Evolutionary conservation across 495 filamentous ascomycete genomes (phyloP).

Genomic region (Tuber microsphaerosporum): DNA sequence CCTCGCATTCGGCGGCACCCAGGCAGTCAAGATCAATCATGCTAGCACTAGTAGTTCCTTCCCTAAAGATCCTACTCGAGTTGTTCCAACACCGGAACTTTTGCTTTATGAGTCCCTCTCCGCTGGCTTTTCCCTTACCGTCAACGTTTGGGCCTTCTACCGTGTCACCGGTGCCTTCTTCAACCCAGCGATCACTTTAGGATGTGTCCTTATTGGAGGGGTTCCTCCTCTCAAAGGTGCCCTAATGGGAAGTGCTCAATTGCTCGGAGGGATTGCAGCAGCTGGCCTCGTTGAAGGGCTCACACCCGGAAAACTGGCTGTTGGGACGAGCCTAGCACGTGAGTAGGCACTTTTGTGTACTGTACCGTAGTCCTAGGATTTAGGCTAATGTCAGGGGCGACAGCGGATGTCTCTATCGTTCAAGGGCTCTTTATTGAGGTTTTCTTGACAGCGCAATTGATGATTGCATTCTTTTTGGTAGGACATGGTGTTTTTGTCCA

Average conservation of each 20-base stretch:
- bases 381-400: slow-evolving; percentile 1
- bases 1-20: slow-evolving; percentile 71
- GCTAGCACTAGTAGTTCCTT: slow-evolving; percentile 38
- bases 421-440: slow-evolving; percentile 71
- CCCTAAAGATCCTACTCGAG: slow-evolving; percentile 26
- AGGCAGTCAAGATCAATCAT: slow-evolving; percentile 55
- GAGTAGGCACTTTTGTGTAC: slow-evolving; percentile 1
- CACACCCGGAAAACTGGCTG: slow-evolving; percentile 27
- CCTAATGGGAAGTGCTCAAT: slow-evolving; percentile 51
- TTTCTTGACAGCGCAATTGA: slow-evolving; percentile 69
- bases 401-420: slow-evolving; percentile 45
- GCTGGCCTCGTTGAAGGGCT: slow-evolving; percentile 50
- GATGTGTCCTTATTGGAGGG: slow-evolving; percentile 53
- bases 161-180: slow-evolving; percentile 72
- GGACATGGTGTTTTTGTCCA: background rate
- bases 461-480: slow-evolving; percentile 70
- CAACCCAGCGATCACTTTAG: slow-evolving; percentile 67
- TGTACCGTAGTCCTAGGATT: background rate
- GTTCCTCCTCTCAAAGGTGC: slow-evolving; percentile 50
- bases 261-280: slow-evolving; percentile 54
- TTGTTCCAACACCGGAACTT: slow-evolving; percentile 42
- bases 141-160: slow-evolving; percentile 83
- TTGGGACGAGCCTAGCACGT: slow-evolving; percentile 31
- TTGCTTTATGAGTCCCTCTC: slow-evolving; percentile 64
- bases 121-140: slow-evolving; percentile 68